Base-by-base conservation (phyloP, 495 filamentous ascomycete genomes). In the Cercophora scortea region DNA sequence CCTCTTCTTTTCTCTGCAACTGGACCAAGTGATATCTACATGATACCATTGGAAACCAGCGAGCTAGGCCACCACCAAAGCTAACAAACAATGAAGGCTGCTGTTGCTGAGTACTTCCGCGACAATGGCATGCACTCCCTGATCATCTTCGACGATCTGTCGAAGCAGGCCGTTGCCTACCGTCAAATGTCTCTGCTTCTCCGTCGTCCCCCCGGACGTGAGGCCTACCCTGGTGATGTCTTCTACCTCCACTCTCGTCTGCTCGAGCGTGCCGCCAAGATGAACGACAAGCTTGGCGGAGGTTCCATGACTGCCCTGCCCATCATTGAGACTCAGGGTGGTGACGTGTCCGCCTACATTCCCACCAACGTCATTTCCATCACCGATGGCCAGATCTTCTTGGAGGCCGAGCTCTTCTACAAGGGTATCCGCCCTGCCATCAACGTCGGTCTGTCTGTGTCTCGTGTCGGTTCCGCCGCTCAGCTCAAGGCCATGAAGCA, bases 401-500 rank as follows among this genome's bases (percentile, higher is more conserved):
- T 98, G 83, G 93, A 98, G 79, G 71, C 94, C 61, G 93, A 98
- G 72, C 83, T 98, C 57, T 98, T 98, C 88, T 98, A 98, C 86
- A 98, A 98, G 87, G 93, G 93, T 95, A 77, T 98, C 77, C 94
- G 93, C 69, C 93, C 93, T 62, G 93, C 93, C 78, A 98, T 98
- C 79, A 98, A 98, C 84, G 93, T 98, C 86, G 93, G 93, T 93
- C 88, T 98, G 52, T 98, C 93, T 67, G 93, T 98, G 58, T 98
- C 93, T 68, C 93, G 93, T 87, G 93, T 98, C 84, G 93, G 93
- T 71, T 98, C 93, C 66, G 90, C 93, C 71, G 93, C 93, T 68
- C 93, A 98, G 82, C 85, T 98, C 76, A 98, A 98, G 88, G 90
- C 93, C 76, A 98, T 98, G 93, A 98, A 97, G 82, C 93, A 98